Conservation (phyloP, 75 land plant genomes). For the Isoetes taiwanensis region DNA sequence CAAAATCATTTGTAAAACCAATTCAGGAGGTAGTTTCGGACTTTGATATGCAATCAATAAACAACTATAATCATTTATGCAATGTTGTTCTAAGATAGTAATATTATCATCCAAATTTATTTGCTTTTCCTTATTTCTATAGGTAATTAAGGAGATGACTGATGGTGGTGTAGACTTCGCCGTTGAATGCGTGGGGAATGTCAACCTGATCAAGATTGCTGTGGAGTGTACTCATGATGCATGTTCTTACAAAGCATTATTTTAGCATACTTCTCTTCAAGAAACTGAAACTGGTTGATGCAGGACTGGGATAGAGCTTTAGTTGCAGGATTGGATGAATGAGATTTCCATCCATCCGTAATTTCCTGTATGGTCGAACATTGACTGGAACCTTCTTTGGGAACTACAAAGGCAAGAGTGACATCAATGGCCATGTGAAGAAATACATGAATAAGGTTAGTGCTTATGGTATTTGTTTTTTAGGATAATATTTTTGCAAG, state of each 20-base stretch:
- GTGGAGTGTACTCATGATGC: background rate
- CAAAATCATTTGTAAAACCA: background rate
- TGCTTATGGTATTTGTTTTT: too few species aligned
- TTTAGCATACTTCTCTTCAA: too few species aligned
- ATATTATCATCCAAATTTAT: background rate
- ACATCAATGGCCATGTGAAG: slow-evolving; percentile 11
- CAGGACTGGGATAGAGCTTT: background rate
- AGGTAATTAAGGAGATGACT: slow-evolving; percentile 8
- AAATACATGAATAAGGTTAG: slow-evolving; percentile 18
- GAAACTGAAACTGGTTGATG: too few species aligned
- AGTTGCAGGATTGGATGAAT: background rate
- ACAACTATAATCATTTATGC: too few species aligned
- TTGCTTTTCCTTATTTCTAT: too few species aligned
- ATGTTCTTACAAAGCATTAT: too few species aligned
- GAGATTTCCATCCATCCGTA: too few species aligned
- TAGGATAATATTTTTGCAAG: too few species aligned
- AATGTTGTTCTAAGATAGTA: too few species aligned
- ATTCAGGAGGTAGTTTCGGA: slow-evolving; percentile 7
- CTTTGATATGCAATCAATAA: too few species aligned
- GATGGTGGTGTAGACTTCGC: slow-evolving; percentile 3
- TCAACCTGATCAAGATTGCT: background rate
- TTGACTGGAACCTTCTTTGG: slow-evolving; percentile 24
- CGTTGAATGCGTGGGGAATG: slow-evolving; percentile 1
- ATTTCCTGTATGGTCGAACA: slow-evolving; percentile 11
- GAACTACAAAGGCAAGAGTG: slow-evolving; percentile 8